Conservation (phyloP, 2,329 filamentous ascomycete genomes). For the Onygenales sp. region DNA sequence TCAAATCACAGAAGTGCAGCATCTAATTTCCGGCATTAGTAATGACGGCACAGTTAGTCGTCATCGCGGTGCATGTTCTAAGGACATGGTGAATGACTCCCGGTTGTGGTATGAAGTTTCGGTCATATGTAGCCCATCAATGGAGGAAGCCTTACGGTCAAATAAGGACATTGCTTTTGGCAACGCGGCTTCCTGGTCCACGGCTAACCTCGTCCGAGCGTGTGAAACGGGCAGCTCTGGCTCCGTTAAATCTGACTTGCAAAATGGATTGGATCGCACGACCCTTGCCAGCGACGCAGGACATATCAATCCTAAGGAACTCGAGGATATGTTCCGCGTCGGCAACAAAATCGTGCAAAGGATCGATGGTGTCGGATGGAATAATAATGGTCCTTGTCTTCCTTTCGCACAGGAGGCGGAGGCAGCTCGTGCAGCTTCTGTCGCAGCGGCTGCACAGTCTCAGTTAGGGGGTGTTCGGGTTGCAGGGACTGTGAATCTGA, state of each 20-base stretch:
- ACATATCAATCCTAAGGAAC: background rate
- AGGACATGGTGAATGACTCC: slow-evolving; percentile 23
- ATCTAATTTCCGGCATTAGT: slow-evolving; percentile 19
- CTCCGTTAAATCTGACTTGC: background rate
- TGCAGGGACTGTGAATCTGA: background rate
- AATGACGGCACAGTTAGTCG: slow-evolving; percentile 17
- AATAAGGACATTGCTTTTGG: slow-evolving; percentile 27
- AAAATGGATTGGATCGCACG: background rate
- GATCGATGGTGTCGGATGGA: slow-evolving; percentile 29
- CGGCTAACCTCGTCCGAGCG: background rate
- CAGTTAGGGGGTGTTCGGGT: background rate
- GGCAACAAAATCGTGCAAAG: slow-evolving; percentile 25
- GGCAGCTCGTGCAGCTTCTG: background rate
- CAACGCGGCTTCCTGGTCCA: background rate
- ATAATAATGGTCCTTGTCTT: slow-evolving; percentile 14
- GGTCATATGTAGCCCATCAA: slow-evolving; percentile 21
- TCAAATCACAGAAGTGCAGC: slow-evolving; percentile 31
- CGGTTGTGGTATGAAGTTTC: slow-evolving; percentile 32
- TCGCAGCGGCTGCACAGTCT: background rate
- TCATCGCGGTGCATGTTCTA: slow-evolving; percentile 16
- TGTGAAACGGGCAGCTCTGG: slow-evolving; percentile 2
- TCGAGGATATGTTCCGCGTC: slow-evolving; percentile 20
- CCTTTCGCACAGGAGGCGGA: background rate
- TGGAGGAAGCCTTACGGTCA: slow-evolving; percentile 24
- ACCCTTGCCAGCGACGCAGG: background rate